These are phyloP conservation scores for Pecoramyces ruminantium DNA, from an alignment of 192 early-diverging fungal genomes.

Conservation along the genomic window DNA sequence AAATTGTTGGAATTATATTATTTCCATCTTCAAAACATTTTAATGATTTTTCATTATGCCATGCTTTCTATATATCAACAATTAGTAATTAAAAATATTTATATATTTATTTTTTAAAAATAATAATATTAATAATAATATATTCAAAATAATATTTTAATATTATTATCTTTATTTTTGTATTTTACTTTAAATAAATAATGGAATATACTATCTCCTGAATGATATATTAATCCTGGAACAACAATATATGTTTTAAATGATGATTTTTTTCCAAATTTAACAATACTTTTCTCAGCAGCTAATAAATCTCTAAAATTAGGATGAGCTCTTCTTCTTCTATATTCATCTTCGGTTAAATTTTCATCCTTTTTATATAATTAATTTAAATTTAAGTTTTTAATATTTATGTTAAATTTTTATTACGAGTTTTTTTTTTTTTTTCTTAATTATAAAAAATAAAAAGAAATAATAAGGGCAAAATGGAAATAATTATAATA, in stretches of 20 bases:
- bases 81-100: too few species aligned
- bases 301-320: conserved; percentile 34
- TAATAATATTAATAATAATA: too few species aligned
- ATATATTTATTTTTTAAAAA: too few species aligned
- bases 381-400: too few species aligned
- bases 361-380: conserved; percentile 22
- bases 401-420: too few species aligned
- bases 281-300: conserved; percentile 33
- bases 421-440: too few species aligned
- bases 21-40: conserved; percentile 33
- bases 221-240: conserved; percentile 31
- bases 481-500: too few species aligned
- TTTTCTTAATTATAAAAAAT: too few species aligned
- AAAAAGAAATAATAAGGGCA: too few species aligned
- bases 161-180: not conserved
- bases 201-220: conserved; percentile 38
- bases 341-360: conserved; percentile 38
- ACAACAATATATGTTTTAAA: conserved; percentile 33
- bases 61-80: conserved; percentile 17
- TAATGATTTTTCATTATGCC: conserved; percentile 33
- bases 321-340: conserved; percentile 33
- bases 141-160: too few species aligned
- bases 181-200: conserved; percentile 27
- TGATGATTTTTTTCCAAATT: conserved; percentile 29
- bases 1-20: conserved; percentile 33